A percentile compares a stretch with the other conserved stretches of the same genome.
These are phyloP conservation scores for Blastobotrys capitulatus DNA, from an alignment of 1,139 yeast species.

Conservation along the genomic window DNA sequence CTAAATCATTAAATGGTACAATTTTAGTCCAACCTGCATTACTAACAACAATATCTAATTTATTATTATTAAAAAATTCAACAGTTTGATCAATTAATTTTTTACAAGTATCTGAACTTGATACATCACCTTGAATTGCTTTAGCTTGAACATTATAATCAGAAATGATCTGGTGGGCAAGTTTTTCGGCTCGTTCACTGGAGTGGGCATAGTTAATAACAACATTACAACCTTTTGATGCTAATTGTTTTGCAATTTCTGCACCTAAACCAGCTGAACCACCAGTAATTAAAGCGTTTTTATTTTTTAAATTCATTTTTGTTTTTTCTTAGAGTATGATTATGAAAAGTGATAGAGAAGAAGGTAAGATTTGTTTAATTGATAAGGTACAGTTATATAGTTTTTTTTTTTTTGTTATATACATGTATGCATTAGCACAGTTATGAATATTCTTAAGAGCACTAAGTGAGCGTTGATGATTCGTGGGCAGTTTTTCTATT, in stretches of 20 bases:
- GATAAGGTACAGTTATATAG: too few relatives aligned
- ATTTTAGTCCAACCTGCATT: conserved; percentile 30
- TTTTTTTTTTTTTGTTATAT: not conserved
- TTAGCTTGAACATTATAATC: conserved; percentile 20
- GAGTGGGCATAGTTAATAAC: conserved; percentile 34
- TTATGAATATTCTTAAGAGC: too few relatives aligned
- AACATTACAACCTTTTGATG: conserved; percentile 26
- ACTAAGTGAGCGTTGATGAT: too few relatives aligned
- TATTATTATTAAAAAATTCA: conserved; percentile 23
- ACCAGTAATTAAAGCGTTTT: conserved; percentile 30
- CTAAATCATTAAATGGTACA: conserved; percentile 19
- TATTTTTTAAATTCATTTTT: conserved; percentile 17
- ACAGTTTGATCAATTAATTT: conserved; percentile 23
- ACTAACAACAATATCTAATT: conserved; percentile 28
- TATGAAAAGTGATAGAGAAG: not conserved
- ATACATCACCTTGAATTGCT: conserved; percentile 23
- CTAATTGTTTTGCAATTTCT: conserved; percentile 24
- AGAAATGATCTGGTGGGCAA: conserved; percentile 23
- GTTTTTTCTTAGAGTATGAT: not conserved
- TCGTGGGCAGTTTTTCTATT: too few relatives aligned
- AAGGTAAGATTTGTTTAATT: not conserved
- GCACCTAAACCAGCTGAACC: conserved; percentile 32
- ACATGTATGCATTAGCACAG: too few relatives aligned
- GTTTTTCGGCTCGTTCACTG: conserved; percentile 27
- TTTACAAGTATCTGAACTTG: conserved; percentile 20